Base-by-base conservation (phyloP, 1,284 basidiomycete species). In the Rhodotorula sp. region DNA sequence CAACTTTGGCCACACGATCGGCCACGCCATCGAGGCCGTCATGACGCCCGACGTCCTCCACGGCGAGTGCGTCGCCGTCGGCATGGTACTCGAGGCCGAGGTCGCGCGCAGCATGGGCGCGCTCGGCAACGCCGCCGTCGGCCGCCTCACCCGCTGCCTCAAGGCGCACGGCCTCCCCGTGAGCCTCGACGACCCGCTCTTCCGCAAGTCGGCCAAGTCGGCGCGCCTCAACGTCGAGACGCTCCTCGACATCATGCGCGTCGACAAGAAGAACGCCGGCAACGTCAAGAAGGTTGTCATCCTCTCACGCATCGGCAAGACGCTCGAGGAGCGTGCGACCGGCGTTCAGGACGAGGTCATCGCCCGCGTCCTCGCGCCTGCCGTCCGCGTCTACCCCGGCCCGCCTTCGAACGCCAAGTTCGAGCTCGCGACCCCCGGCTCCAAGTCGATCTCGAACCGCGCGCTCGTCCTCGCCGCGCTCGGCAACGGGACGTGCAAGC, bases 221-320 rank as follows among this genome's bases (percentile, higher is more conserved):
- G 66, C 65, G 5, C 66, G 72, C 27, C 87, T 98, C 70, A 89
- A 89, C 21, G 89, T 94, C 64, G 89, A 92, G 71, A 86, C 88
- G 27, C 85, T 99, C 21, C 86, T 99, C 58, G 93, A 98, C 82
- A 91, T 97, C 80, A 88, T 88, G 87, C 87, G 87, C 74, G 89
- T 99, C 72, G 96, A 99, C 87, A 99, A 99, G 86, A 99, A 99
- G 87, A 99, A 99, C 81, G 90, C 89, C 68, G 96, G 67, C 79
- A 87, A 67, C 54, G 88, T 90, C 78, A 97, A 97, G 85, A 97
- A 97, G 84, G 88, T 99, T 72, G 97, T 99, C 59, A 86, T 99
- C 49, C 87, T 99, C 48, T 89, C 89, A 55, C 86, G 88, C 71
- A 97, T 99, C 76, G 97, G 97, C 56, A 90, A 89, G 78, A 97